phyloP scores from a whole-genome alignment of 2,329 filamentous ascomycete species.

The Aspergillus japonicus region DNA sequence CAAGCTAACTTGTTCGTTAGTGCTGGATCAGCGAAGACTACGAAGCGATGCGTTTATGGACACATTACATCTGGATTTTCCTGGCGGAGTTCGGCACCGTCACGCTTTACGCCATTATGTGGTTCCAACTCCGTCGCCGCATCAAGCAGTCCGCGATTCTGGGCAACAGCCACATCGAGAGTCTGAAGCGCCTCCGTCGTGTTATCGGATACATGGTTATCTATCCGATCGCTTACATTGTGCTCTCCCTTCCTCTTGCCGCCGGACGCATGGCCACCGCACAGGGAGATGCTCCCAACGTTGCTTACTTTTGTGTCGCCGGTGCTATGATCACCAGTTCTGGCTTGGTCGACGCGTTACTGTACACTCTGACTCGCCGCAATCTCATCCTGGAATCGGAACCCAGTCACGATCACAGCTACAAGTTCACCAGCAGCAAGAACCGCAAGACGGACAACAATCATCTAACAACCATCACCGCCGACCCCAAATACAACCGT shows the following conservation, averaged over 20 bases:
- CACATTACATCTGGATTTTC: constrained; percentile 58
- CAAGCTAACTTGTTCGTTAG: constrained; percentile 5
- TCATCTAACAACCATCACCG: constrained; percentile 33
- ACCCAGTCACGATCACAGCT: constrained; percentile 38
- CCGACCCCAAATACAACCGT: constrained; percentile 23
- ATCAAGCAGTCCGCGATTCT: constrained; percentile 41
- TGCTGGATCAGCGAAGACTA: constrained; percentile 42
- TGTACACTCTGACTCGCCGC: constrained; percentile 59
- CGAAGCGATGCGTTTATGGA: constrained; percentile 49
- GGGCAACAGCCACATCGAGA: constrained; percentile 37
- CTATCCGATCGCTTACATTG: constrained; percentile 55
- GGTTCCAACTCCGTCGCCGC: constrained; percentile 48
- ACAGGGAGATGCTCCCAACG: constrained; percentile 31
- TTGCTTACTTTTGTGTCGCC: constrained; percentile 51
- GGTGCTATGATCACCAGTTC: constrained; percentile 59
- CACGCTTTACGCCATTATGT: constrained; percentile 50
- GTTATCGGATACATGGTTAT: constrained; percentile 50
- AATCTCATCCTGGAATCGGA: constrained; percentile 55
- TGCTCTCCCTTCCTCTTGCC: constrained; percentile 64
- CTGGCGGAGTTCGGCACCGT: constrained; percentile 54
- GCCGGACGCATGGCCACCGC: constrained; percentile 46
- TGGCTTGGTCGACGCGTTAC: constrained; percentile 58
- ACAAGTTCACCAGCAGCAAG: constrained; percentile 31
- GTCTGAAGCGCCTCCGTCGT: constrained; percentile 41
- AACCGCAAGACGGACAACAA: constrained; percentile 30